Percentiles rank a stretch among this genome's conserved stretches.
These are phyloP conservation scores for Brassica cretica DNA, from an alignment of 345 rosid genomes.

Conservation along the genomic window DNA sequence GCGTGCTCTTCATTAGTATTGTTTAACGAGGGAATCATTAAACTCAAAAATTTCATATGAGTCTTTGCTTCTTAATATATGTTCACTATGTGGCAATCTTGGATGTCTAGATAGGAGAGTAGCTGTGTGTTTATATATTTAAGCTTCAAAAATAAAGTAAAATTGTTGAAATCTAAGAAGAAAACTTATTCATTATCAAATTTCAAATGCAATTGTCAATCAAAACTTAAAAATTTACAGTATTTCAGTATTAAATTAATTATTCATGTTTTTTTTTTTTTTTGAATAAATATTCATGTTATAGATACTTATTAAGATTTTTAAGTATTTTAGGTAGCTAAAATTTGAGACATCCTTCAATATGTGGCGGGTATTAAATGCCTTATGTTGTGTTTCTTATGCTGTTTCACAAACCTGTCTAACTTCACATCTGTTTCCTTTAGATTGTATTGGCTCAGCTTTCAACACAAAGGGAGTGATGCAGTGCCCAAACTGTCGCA, in stretches of 20 bases:
- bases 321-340: no score
- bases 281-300: background rate
- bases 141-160: no score
- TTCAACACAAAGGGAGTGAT: slow-evolving; percentile 94
- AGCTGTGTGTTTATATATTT: background rate
- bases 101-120: background rate
- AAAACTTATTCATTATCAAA: no score
- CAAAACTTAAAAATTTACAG: no score
- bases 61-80: slow-evolving; percentile 1
- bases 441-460: slow-evolving; percentile 98
- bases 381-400: slow-evolving; percentile 5
- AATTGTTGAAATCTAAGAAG: no score
- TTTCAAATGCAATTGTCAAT: no score
- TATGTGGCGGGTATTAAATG: background rate
- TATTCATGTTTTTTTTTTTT: no score
- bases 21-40: background rate
- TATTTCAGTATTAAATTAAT: background rate
- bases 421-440: background rate
- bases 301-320: no score
- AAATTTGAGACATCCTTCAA: background rate
- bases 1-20: background rate
- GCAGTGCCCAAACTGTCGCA: slow-evolving; percentile 99
- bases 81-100: background rate
- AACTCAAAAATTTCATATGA: background rate
- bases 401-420: background rate